These are phyloP conservation scores for Aureobasidium sp. DNA, from an alignment of 2,329 filamentous ascomycete genomes.

Conservation along the genomic window DNA sequence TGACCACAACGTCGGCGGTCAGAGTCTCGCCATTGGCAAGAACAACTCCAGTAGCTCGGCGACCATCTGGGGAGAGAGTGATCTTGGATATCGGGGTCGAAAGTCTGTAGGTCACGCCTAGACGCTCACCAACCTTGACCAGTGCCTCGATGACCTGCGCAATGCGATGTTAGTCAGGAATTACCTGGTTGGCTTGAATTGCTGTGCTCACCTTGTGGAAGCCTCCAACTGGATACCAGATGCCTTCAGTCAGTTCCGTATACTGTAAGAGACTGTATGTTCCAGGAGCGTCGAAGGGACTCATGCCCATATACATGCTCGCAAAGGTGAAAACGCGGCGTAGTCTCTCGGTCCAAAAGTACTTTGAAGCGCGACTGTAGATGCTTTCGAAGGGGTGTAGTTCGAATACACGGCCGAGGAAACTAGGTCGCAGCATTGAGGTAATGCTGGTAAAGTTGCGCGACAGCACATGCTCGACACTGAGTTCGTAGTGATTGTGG, in stretches of 20 bases:
- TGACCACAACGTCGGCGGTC: constrained; percentile 58
- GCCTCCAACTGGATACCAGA: constrained; percentile 67
- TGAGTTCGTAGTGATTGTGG: constrained; percentile 63
- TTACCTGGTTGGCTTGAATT: not conserved
- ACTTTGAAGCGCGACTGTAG: constrained; percentile 56
- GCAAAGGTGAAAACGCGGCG: constrained; percentile 68
- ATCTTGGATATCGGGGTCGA: constrained; percentile 52
- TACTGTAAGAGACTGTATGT: constrained; percentile 70
- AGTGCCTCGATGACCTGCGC: constrained; percentile 50
- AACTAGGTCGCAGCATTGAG: constrained; percentile 51
- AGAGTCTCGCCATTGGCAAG: constrained; percentile 53
- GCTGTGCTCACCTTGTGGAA: constrained; percentile 51
- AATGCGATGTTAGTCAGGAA: not conserved
- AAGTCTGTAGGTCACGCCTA: constrained; percentile 58
- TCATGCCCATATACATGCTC: constrained; percentile 81
- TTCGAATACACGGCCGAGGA: constrained; percentile 52
- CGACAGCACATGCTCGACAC: constrained; percentile 57
- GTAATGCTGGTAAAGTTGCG: constrained; percentile 58
- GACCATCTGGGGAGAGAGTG: constrained; percentile 46
- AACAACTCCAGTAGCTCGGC: constrained; percentile 51
- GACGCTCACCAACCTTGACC: constrained; percentile 53
- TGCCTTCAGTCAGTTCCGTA: constrained; percentile 67
- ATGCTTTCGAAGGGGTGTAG: constrained; percentile 68
- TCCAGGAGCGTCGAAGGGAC: constrained; percentile 66
- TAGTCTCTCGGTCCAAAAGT: constrained; percentile 64